Percentiles rank a stretch among this genome's conserved stretches.
These are phyloP conservation scores for Monilinia fructigena DNA, from an alignment of 2,329 filamentous ascomycete genomes.

Conservation along the genomic window DNA sequence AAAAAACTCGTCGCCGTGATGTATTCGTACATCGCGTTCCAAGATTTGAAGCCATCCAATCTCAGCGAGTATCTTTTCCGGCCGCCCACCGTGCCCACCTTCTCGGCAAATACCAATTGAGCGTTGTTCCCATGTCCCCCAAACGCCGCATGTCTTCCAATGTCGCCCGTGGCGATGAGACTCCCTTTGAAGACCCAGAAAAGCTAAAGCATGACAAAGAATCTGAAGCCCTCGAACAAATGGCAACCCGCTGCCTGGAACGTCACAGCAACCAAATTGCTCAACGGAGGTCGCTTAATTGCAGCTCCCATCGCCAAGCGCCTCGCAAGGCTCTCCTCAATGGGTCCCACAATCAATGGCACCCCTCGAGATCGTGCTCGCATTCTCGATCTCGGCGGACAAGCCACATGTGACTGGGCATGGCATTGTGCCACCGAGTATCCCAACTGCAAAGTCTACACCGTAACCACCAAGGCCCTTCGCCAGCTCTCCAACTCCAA, in stretches of 20 bases:
- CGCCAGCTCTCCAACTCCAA: slow-evolving; percentile 70
- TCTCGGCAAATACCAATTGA: slow-evolving; percentile 79
- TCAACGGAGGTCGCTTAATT: slow-evolving; percentile 65
- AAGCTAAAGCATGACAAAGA: slow-evolving; percentile 72
- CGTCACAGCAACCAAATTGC: slow-evolving; percentile 57
- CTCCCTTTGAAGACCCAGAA: slow-evolving; percentile 60
- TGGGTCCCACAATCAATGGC: slow-evolving; percentile 47
- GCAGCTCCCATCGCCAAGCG: slow-evolving; percentile 63
- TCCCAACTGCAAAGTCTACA: slow-evolving; percentile 82
- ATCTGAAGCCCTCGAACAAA: slow-evolving; percentile 73
- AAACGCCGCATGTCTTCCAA: slow-evolving; percentile 72
- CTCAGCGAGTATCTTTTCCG: slow-evolving; percentile 72
- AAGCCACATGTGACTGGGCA: slow-evolving; percentile 87
- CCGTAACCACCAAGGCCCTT: slow-evolving; percentile 73
- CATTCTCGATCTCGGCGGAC: slow-evolving; percentile 84
- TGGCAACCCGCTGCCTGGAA: slow-evolving; percentile 60
- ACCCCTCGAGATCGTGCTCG: slow-evolving; percentile 55
- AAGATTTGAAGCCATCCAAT: slow-evolving; percentile 85
- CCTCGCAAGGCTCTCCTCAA: slow-evolving; percentile 54
- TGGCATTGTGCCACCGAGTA: slow-evolving; percentile 90
- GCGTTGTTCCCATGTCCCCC: slow-evolving; percentile 64
- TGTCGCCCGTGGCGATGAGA: slow-evolving; percentile 69
- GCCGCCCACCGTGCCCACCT: slow-evolving; percentile 76
- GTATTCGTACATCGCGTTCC: slow-evolving; percentile 81
- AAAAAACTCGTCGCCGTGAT: slow-evolving; percentile 66